phyloP scores from a whole-genome alignment of 306 rosid species.

The Quercus glauca region DNA sequence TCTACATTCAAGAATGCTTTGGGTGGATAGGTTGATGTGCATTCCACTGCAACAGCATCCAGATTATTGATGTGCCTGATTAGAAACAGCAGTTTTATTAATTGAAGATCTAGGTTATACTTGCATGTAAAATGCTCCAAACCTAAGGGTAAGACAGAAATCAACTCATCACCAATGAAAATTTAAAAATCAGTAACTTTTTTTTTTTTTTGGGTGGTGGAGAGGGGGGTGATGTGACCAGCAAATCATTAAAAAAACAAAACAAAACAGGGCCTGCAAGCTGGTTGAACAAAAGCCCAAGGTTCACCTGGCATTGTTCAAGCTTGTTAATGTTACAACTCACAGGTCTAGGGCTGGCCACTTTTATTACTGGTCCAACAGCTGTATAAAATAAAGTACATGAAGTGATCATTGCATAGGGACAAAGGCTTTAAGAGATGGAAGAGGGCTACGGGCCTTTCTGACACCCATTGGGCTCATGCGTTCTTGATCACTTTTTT shows the following conservation, averaged over 20 bases:
- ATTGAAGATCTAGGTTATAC: neutral
- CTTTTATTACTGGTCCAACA: too few species aligned
- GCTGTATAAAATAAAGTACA: too few species aligned
- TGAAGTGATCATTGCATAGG: neutral
- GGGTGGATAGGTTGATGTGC: slow-evolving; percentile 38
- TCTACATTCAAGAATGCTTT: slow-evolving; percentile 37
- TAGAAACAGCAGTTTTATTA: slow-evolving; percentile 9
- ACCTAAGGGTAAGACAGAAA: neutral
- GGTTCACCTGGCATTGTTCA: neutral
- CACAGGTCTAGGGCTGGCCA: too few species aligned
- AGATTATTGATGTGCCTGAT: slow-evolving; percentile 78
- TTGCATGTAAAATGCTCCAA: slow-evolving; percentile 10
- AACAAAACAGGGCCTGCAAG: neutral
- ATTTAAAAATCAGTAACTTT: neutral
- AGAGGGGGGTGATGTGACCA: neutral
- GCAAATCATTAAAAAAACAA: neutral
- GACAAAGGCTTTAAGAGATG: neutral
- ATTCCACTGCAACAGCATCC: slow-evolving; percentile 96
- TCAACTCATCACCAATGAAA: neutral
- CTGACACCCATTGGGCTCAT: too few species aligned
- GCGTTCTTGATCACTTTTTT: too few species aligned
- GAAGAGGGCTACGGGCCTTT: neutral
- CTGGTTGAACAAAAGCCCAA: neutral
- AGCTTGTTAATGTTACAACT: neutral
- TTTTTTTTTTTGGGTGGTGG: neutral